Base-by-base conservation (phyloP, 1,284 basidiomycete genomes). In the Sanghuangporus weigelae region DNA sequence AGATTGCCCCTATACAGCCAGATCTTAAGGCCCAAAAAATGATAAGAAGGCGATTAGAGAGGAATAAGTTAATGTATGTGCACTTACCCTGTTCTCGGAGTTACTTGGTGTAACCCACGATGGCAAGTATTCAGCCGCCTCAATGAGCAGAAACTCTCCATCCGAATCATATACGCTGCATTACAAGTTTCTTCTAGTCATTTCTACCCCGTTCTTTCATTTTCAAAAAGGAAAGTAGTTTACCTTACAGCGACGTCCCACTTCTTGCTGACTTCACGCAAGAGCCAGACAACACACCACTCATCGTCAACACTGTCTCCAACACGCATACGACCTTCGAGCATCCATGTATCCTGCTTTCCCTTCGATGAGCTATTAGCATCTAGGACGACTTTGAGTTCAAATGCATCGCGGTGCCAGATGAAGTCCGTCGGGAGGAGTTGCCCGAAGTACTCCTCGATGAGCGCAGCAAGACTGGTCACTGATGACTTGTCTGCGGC, bases 251-350 rank as follows among this genome's bases (percentile, higher is more conserved):
- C 84, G 50, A 92, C 78, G 68, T 93, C 87, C 88, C 91, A 95
- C 66, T 83, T 84, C 56, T 78, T 76, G 66, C 86, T 90, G 62
- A 96, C 81, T 74, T 93, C 83, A 68, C 80, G 81, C 66, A 97
- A 76, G 42, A 98, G 78, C 92, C 93, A 98, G 14, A 96, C 93
- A 16, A 85, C 82, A 71, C 89, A 90, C 96, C 96, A 98, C 76
- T 98, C 96, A 71, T 98, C 96, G 72, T 98, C 95, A 19, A 98
- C 84, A 59, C 89, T 92, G 74, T 97, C 96, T 3, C 95, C 95
- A 21, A 96, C 90, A 54, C 95, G 81, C 86, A 95, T 92, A 42
- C 79, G 78, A 7, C 94, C 92, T 69, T 90, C 85, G 0, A 95
- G 76, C 26, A 85, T 73, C 77, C 81, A 86, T 16, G 70, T 75